These are phyloP conservation scores for Colletotrichum lentis DNA, from an alignment of 2,329 filamentous ascomycete genomes.

Conservation along the genomic window DNA sequence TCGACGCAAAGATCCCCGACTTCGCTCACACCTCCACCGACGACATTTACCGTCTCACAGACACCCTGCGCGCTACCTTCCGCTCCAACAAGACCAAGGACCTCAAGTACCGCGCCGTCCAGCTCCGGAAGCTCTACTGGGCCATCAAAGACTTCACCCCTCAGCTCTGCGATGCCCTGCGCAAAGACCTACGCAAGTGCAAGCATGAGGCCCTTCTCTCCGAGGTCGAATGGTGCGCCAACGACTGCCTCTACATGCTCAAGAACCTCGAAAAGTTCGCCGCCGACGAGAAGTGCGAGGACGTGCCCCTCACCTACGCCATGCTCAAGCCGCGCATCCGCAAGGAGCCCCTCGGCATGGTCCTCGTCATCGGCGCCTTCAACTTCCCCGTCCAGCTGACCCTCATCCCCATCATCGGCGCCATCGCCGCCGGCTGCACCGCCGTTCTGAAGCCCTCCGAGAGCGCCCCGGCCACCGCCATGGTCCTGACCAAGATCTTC, in stretches of 20 bases:
- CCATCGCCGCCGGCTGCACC: slow-evolving; percentile 91
- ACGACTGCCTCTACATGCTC: slow-evolving; percentile 81
- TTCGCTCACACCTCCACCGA: slow-evolving; percentile 72
- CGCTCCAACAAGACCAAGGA: slow-evolving; percentile 82
- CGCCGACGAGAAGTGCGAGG: slow-evolving; percentile 78
- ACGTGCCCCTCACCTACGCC: slow-evolving; percentile 74
- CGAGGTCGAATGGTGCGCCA: slow-evolving; percentile 81
- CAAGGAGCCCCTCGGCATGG: slow-evolving; percentile 86
- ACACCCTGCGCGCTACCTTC: slow-evolving; percentile 73
- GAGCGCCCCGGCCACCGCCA: slow-evolving; percentile 76
- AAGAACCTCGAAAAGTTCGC: slow-evolving; percentile 83
- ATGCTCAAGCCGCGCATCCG: slow-evolving; percentile 77
- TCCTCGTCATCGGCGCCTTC: slow-evolving; percentile 89
- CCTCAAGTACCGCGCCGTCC: slow-evolving; percentile 80
- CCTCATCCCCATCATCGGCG: slow-evolving; percentile 81
- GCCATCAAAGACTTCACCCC: slow-evolving; percentile 80
- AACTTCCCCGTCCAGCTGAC: slow-evolving; percentile 91
- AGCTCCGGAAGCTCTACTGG: slow-evolving; percentile 97
- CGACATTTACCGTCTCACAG: slow-evolving; percentile 68
- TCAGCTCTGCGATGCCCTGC: slow-evolving; percentile 77
- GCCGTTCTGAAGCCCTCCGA: slow-evolving; percentile 92
- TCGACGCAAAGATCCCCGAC: slow-evolving; percentile 51
- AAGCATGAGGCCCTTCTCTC: slow-evolving; percentile 75
- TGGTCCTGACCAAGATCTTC: slow-evolving; percentile 81
- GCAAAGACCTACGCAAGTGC: slow-evolving; percentile 80